These are phyloP conservation scores for Pilatotrama ljubarskyi DNA, from an alignment of 768 basidiomycete genomes.

Conservation along the genomic window DNA sequence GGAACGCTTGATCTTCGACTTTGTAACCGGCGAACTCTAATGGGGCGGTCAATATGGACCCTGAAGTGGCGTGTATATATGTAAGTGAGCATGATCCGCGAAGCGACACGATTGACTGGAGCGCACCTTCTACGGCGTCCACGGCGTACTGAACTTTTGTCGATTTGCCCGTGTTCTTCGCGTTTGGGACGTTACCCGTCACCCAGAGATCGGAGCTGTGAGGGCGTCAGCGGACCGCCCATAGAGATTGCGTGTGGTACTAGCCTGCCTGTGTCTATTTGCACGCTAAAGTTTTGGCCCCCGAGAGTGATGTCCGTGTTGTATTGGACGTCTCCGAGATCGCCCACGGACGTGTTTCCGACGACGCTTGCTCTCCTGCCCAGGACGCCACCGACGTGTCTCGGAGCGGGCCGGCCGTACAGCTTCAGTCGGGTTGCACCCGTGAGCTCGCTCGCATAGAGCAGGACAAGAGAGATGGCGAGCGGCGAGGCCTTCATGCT, in stretches of 20 bases:
- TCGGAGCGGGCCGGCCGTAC: constrained; percentile 9
- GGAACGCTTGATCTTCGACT: constrained; percentile 46
- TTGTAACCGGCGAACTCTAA: constrained; percentile 47
- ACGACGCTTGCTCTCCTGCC: constrained; percentile 31
- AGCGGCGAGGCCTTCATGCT: constrained; percentile 17
- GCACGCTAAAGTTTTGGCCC: constrained; percentile 33
- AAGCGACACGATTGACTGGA: not conserved
- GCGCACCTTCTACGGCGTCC: constrained; percentile 50
- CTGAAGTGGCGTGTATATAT: constrained; percentile 30
- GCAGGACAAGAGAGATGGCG: constrained; percentile 16
- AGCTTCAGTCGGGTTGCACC: constrained; percentile 22
- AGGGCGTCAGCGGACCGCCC: not conserved
- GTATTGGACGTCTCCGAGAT: constrained; percentile 39
- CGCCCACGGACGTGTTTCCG: constrained; percentile 30
- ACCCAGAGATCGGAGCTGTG: constrained; percentile 76
- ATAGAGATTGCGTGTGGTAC: not conserved
- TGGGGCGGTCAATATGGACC: constrained; percentile 44
- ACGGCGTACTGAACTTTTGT: constrained; percentile 53
- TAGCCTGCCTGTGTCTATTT: constrained; percentile 50
- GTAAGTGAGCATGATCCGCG: not conserved
- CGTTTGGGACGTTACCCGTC: constrained; percentile 45
- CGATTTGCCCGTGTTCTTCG: constrained; percentile 39
- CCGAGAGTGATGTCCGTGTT: constrained; percentile 42
- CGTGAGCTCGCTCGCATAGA: constrained; percentile 20
- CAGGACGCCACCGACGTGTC: constrained; percentile 8